A percentile compares a stretch with the other conserved stretches of the same genome.
phyloP scores from a whole-genome alignment of 2,329 filamentous ascomycete species.

The Aspergillus proliferans region DNA sequence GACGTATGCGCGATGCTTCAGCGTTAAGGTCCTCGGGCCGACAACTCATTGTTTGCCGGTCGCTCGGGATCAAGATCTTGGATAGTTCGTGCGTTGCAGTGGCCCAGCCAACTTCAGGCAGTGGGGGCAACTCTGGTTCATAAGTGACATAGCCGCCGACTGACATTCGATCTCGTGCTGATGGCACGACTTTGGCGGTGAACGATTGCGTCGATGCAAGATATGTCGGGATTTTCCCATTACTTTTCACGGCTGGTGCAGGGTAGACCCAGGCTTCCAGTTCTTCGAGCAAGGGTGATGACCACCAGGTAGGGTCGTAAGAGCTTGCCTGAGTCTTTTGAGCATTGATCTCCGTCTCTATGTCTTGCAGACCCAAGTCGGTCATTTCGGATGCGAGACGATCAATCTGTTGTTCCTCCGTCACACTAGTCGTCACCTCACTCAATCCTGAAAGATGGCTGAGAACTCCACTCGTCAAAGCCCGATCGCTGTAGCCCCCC shows the following conservation, averaged over 20 bases:
- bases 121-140: constrained; percentile 53
- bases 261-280: constrained; percentile 58
- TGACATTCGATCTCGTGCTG: constrained; percentile 50
- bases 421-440: constrained; percentile 43
- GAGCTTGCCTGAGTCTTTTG: constrained; percentile 19
- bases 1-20: constrained; percentile 56
- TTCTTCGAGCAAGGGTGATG: constrained; percentile 56
- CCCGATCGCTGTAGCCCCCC: constrained; percentile 91
- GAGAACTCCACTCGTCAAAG: constrained; percentile 77
- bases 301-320: constrained; percentile 71
- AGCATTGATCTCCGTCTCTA: constrained; percentile 5
- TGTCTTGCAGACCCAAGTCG: constrained; percentile 27
- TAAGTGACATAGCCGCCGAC: constrained; percentile 41
- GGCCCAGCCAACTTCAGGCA: constrained; percentile 79
- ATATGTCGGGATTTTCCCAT: constrained; percentile 63
- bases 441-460: constrained; percentile 79
- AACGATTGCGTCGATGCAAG: constrained; percentile 85
- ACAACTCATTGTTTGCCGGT: constrained; percentile 69
- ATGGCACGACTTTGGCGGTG: constrained; percentile 68
- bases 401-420: constrained; percentile 16
- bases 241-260: constrained; percentile 49
- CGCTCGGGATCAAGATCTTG: constrained; percentile 70
- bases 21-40: constrained; percentile 71
- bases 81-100: constrained; percentile 76
- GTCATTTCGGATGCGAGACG: constrained; percentile 56